A percentile compares a stretch with the other conserved stretches of the same genome.
phyloP scores from a whole-genome alignment of 352 stramenopile genomes.

The Globisporangium camurandrum region DNA sequence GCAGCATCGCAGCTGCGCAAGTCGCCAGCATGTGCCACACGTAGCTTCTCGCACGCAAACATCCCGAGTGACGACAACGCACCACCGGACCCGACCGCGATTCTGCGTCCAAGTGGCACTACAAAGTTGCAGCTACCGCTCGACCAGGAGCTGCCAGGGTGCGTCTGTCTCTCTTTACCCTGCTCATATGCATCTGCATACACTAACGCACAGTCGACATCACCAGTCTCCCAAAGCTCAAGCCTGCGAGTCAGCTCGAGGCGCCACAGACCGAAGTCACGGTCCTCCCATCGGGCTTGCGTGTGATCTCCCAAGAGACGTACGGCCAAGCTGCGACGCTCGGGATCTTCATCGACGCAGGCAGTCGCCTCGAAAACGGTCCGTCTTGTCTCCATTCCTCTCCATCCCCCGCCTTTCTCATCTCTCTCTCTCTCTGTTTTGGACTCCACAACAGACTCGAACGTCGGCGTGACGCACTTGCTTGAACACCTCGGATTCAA shows the following conservation, averaged over 20 bases:
- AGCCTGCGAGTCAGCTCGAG: conserved; percentile 74
- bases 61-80: conserved; percentile 10
- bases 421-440: not conserved
- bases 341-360: conserved; percentile 91
- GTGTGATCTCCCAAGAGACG: conserved; percentile 95
- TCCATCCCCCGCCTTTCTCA: not conserved
- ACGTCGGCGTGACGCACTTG: conserved; percentile 89
- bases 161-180: not conserved
- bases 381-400: not conserved
- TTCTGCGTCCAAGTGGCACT: conserved; percentile 43
- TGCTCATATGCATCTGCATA: not conserved
- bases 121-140: conserved; percentile 52
- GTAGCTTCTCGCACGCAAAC: conserved; percentile 36
- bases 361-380: conserved; percentile 79
- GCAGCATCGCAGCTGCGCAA: not conserved
- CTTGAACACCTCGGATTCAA: conserved; percentile 96
- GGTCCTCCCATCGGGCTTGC: conserved; percentile 90
- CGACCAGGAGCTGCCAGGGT: conserved; percentile 50
- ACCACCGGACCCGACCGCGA: conserved; percentile 32
- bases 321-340: conserved; percentile 94
- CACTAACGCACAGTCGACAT: not conserved
- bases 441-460: conserved; percentile 24
- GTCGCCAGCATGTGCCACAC: conserved; percentile 16
- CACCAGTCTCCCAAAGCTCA: conserved; percentile 73
- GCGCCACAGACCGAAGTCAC: conserved; percentile 89